Evolutionary conservation across 495 filamentous ascomycete genomes (phyloP), one percentile per base, ranked within the genome.

Genomic region (Cudoniella acicularis): DNA sequence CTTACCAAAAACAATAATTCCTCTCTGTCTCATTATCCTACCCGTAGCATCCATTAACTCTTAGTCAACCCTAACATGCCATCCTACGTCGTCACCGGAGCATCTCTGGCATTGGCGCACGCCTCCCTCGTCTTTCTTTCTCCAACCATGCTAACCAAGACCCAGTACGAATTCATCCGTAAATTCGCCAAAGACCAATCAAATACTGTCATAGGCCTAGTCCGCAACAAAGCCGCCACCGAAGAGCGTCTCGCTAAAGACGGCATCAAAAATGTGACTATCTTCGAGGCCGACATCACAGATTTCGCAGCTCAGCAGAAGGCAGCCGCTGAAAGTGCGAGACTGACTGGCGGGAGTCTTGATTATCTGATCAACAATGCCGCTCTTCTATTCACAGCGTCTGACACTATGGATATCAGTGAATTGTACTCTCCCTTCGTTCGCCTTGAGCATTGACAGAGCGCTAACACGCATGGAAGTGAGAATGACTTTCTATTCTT

Each of bases 141-240:
- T 42, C 25, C 51, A 51, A 55, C 50, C 49, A 16, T 25, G 47
- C 52, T 57, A 66, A 8, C 10, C 11, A 46, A 42, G 23, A 47
- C 41, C 49, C 56, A 72, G 71, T 71, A 68, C 50, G 70, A 72
- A 54, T 68, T 71, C 52, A 6, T 71, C 17, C 64, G 66, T n/a
- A 69, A 74, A 46, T 55, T 74, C 22, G 71, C 72, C 25, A 57
- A 55, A 22, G 54, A 67, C 20, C 50, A 70, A 30, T 60, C 63
- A 22, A 64, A 66, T 10, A 61, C 52, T 11, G 66, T 79, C 46
- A 65, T 76, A 41, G 70, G 72, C n/a, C 64, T 76, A 4, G 66
- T 69, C 10, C 72, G 75, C 21, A 47, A 71, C 58, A 70, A 72
- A 52, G 64, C 63, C 0, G 57, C 63, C 10, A 20, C 23, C 42